These are phyloP conservation scores for Saprolegnia diclina DNA, from an alignment of 352 stramenopile species.

Conservation along the genomic window DNA sequence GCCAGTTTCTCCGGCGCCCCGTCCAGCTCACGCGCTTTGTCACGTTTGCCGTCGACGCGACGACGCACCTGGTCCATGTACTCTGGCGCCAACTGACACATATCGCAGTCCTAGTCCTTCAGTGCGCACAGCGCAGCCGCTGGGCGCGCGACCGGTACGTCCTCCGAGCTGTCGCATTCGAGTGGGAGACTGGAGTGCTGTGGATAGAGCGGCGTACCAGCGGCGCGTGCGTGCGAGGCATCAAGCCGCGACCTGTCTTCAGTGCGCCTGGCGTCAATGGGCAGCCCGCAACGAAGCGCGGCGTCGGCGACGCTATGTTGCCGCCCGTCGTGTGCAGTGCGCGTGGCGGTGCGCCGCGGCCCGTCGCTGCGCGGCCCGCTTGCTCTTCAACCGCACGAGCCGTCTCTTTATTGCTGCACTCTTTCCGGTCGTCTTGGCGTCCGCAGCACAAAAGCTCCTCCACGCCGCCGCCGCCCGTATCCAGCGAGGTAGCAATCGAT, in stretches of 20 bases:
- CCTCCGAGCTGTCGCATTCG: not conserved
- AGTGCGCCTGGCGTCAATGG: not conserved
- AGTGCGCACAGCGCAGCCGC: constrained; percentile 8
- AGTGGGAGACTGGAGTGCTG: too few species aligned
- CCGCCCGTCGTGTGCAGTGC: constrained; percentile 11
- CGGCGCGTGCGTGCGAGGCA: not conserved
- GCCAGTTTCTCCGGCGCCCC: constrained; percentile 5
- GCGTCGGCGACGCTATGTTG: not conserved
- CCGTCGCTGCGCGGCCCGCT: not conserved
- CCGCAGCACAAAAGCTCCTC: not conserved
- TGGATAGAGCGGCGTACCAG: constrained; percentile 2
- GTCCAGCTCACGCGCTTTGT: constrained; percentile 3
- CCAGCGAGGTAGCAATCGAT: constrained; percentile 12
- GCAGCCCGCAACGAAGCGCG: not conserved
- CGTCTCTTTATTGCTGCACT: not conserved
- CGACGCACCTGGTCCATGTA: not conserved
- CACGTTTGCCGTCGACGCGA: constrained; percentile 5
- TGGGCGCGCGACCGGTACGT: constrained; percentile 9
- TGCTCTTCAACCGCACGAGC: not conserved
- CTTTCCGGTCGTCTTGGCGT: not conserved
- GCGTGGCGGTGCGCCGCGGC: constrained; percentile 16
- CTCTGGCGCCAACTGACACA: not conserved
- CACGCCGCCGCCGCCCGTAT: constrained; percentile 10
- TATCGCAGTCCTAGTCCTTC: not conserved
- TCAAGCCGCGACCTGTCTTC: not conserved